Base-by-base conservation (phyloP, 768 basidiomycete genomes). In the Leccinum obscurum region DNA sequence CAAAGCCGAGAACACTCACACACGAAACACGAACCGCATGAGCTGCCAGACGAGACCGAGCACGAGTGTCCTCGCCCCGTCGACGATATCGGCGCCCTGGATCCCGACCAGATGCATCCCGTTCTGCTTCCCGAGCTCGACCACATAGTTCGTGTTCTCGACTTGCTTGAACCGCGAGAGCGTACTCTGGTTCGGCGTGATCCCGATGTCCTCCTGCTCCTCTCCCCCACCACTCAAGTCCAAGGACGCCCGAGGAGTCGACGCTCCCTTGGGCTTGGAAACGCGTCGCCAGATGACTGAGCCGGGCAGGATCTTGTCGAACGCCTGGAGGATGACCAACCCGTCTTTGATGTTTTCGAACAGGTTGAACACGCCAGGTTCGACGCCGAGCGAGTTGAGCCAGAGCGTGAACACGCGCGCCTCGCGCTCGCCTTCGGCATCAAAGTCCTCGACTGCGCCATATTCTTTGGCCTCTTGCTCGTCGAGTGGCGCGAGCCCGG, bases 351-450 rank as follows among this genome's bases (percentile, higher is more conserved):
- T 76, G 72, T 98, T 91, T 80, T 98, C 93, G 71, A 98, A 98
- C 62, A 99, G 77, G 77, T 98, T 95, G 82, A 92, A 94, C 15
- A 99, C 95, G 50, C 87, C 89, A 0, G 97, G 97, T 57, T 99
- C 95, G 60, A 98, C 97, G 62, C 92, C 93, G 54, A 99, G 83
- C 13, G 93, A 95, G 80, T 99, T 99, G 62, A 99, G 82, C 97
- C 97, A 99, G 1, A 41, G 85, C 0, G 91, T 99, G 73, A 99
- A 99, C 32, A 95, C 97, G 39, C 96, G 87, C 5, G 97, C 97
- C 75, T 98, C 97, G 52, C 97, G 88, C 74, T 99, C 97, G 61
- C 97, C 97, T 74, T 99, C 97, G 1, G 96, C 97, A 63, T 99
- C 97, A 67, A 99, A 99, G 77, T 98, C 97, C 69, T 98, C 96